Conservation (phyloP, 306 rosid genomes). For the Leucaena leucocephala region DNA sequence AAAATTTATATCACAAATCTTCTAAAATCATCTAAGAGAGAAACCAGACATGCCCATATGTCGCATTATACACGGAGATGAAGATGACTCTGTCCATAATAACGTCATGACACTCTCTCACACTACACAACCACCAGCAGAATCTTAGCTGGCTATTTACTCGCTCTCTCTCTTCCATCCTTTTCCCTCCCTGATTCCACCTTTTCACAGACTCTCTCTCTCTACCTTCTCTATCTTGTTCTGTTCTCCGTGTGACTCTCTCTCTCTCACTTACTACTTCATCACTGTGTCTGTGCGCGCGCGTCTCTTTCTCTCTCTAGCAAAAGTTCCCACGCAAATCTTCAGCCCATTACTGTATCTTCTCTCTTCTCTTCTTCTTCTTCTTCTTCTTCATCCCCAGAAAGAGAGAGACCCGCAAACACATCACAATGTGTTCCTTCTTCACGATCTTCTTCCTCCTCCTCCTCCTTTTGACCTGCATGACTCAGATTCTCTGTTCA, state of each 20-base stretch:
- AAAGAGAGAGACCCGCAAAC: not conserved
- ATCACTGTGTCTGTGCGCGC: not conserved
- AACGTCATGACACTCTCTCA: not conserved
- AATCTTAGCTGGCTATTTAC: constrained; percentile 86
- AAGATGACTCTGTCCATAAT: not conserved
- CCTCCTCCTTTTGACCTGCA: constrained; percentile 18
- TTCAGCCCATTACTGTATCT: constrained; percentile 18
- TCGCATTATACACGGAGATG: not conserved
- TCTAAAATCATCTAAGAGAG: too few relatives aligned
- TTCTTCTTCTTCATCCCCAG: not conserved
- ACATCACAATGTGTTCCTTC: constrained; percentile 53
- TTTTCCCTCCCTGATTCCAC: constrained; percentile 25
- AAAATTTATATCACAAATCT: too few relatives aligned
- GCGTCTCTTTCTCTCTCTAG: not conserved
- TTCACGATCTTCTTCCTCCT: constrained; percentile 18
- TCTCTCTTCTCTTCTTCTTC: not conserved
- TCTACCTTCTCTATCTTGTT: not conserved
- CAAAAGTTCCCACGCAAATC: not conserved
- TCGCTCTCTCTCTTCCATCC: not conserved
- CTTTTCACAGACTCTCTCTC: constrained; percentile 31
- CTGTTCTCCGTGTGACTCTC: too few relatives aligned
- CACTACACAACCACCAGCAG: constrained; percentile 35
- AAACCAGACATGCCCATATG: too few relatives aligned
- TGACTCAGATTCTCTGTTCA: constrained; percentile 23
- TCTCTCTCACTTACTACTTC: not conserved